Base-by-base conservation (phyloP, 1,284 basidiomycete genomes). In the Cryptococcus sp. region DNA sequence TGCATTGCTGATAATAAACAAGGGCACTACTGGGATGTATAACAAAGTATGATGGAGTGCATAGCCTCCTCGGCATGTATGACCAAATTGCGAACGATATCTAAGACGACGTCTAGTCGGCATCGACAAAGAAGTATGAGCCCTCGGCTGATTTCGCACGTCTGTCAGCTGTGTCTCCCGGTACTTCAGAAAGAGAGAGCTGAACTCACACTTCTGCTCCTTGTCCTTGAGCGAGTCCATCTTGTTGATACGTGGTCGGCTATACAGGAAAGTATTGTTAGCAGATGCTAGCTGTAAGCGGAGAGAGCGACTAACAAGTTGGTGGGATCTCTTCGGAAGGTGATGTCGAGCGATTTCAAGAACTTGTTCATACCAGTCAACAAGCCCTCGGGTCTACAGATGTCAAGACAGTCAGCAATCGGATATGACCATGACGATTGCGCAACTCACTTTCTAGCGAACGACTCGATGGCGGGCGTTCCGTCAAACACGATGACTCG, bases 401-500 rank as follows among this genome's bases (percentile, higher is more conserved):
- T 0, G 35, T 47, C 40, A 46, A 38, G 22, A 17, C 13, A 25
- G 19, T 31, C 44, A 38, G n/a, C 17, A 31, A 3, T 8, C 31
- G 8, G 31, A 35, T 13, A 35, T 35, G 31, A 20, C 8, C 22
- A 13, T 4, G 44, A n/a, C 22, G 23, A 15, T 31, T 8, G 35
- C 11, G 31, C 8, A 20, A 81, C 88, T 69, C 75, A 92, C 89
- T 88, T 89, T 47, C 90, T 89, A 17, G 92, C 92, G 35, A 87
- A 93, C 15, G 93, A 90, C 57, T 87, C 59, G 49, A 91, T 77
- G 47, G 90, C 91, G 8, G 93, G 93, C 69, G 86, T 78, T 52
- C 93, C 93, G 74, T 91, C 88, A 72, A 94, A 97, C 17, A 97
- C 92, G 66, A 98, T 95, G 70, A 98, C 94, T 61, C 93, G 89